A percentile compares a stretch with the other conserved stretches of the same genome.
These are phyloP conservation scores for Suhomyces sp. DNA, from an alignment of 805 yeast genomes.

Conservation along the genomic window DNA sequence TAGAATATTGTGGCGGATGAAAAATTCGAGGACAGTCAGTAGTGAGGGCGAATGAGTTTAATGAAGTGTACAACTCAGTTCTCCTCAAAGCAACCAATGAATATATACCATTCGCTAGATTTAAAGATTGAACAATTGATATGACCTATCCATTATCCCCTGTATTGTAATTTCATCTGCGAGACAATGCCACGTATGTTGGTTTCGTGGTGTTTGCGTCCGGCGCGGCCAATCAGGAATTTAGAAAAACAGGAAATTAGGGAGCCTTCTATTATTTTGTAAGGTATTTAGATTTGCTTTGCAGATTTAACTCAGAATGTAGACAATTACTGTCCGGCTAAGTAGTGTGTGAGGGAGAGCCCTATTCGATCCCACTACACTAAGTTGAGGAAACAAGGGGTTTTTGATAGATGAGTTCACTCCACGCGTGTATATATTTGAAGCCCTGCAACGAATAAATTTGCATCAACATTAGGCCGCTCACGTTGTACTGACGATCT, in stretches of 20 bases:
- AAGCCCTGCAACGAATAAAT: neutral
- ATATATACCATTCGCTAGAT: neutral
- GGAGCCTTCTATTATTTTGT: neutral
- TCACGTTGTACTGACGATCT: neutral
- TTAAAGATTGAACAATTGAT: neutral
- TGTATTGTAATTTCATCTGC: neutral
- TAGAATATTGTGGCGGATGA: neutral
- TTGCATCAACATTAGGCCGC: neutral
- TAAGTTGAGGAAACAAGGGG: neutral
- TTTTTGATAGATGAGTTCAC: neutral
- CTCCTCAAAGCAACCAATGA: neutral
- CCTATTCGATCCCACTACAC: neutral
- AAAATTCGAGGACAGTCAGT: neutral
- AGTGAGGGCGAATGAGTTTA: neutral
- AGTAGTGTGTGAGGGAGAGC: neutral
- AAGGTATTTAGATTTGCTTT: neutral
- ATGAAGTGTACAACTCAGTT: neutral
- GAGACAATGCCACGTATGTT: neutral
- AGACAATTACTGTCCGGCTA: neutral
- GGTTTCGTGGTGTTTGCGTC: neutral
- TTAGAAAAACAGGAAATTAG: neutral
- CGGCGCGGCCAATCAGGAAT: neutral
- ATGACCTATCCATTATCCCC: neutral
- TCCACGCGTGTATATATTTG: neutral
- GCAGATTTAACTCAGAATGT: neutral